These are phyloP conservation scores for Vitis labrusca DNA, from an alignment of 164 flowering plant genomes.

Conservation along the genomic window DNA sequence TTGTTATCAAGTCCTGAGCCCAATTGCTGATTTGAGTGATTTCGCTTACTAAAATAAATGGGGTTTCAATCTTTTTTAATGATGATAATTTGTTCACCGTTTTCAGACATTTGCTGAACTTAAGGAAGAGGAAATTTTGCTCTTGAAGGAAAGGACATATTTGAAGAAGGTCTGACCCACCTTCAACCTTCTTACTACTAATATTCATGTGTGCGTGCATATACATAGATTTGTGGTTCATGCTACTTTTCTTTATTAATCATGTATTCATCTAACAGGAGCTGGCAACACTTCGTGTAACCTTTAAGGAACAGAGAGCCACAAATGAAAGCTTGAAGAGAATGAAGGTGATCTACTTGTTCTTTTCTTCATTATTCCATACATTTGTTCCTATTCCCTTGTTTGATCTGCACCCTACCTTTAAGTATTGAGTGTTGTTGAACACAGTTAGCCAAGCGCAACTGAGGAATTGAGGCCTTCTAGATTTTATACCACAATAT, in stretches of 20 bases:
- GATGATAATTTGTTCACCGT: background rate
- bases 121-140: conserved; percentile 47
- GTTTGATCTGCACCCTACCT: background rate
- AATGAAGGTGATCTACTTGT: conserved; percentile 40
- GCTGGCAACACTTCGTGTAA: conserved; percentile 27
- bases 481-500: too few species aligned
- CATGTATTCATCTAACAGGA: conserved; percentile 28
- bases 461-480: too few species aligned
- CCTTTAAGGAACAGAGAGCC: conserved; percentile 29
- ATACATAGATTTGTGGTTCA: background rate
- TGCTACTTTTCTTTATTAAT: background rate
- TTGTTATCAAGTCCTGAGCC: background rate
- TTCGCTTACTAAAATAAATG: too few species aligned
- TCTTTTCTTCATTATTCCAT: background rate
- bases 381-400: background rate
- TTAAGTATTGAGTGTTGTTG: too few species aligned
- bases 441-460: too few species aligned
- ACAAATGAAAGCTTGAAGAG: conserved; percentile 52
- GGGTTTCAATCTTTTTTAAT: background rate
- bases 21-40: background rate
- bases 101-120: conserved; percentile 54
- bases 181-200: too few species aligned
- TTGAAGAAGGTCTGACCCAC: conserved; percentile 42
- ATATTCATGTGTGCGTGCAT: background rate
- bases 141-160: conserved; percentile 43